Evolutionary conservation across 148 eudicot genomes (phyloP), one percentile per base, ranked within the genome.

Genomic region (Selenicereus undatus): DNA sequence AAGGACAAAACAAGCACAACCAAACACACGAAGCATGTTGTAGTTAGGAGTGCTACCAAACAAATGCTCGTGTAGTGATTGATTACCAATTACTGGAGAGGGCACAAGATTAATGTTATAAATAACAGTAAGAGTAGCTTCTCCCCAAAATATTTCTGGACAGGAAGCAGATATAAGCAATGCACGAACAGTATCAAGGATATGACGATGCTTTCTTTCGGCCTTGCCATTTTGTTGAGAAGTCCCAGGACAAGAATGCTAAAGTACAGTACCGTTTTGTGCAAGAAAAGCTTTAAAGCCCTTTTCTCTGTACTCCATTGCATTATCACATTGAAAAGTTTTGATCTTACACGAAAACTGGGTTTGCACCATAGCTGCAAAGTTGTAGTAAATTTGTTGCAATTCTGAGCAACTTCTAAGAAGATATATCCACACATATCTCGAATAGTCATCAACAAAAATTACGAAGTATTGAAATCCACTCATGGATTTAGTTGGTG

Each of bases 161-260:
- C 20, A 54, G 4, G 20, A 14, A 16, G 17, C 60, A 54, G 20
- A 54, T 13, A 54, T 12, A 4, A 54, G 60, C 4, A 54, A 54
- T 13, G 60, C 1, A 2, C 20, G 21, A 4, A 54, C 60, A 54
- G 17, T 54, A 12, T 54, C 60, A 14, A 54, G 20, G 4, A 54
- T 54, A 54, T 54, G 60, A 13, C 0, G 2, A 54, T 12, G 20
- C 60, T 12, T 54, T 17, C 60, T 13, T 54, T 54, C 17, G 0
- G 20, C 60, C 14, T 17, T 4, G 5, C 20, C 4, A 54, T 54
- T 54, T 13, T 50, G 20, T 42, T 69, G 69, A 0, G 80, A 74
- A 5, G 80, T 76, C 0, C 60, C 52, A 13, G 54, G 78, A 51
- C 78, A 73, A 8, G 74, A 82, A 2, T 27, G 11, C 35, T 82